These are phyloP conservation scores for Hansenula lynferdii DNA, from an alignment of 1,139 yeast genomes.

Conservation along the genomic window DNA sequence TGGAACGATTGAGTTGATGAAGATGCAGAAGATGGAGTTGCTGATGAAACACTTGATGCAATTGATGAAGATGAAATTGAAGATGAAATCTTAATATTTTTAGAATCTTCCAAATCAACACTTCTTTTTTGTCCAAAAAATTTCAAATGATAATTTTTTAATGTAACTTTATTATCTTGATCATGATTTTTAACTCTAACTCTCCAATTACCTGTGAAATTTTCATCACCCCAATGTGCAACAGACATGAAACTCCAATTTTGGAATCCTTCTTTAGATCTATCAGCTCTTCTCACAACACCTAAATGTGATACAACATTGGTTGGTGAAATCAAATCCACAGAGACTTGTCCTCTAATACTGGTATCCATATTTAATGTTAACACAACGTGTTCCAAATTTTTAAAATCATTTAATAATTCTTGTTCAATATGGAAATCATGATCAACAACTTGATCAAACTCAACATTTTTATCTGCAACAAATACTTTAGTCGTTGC, in stretches of 20 bases:
- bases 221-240: constrained; percentile 92
- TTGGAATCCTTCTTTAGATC: constrained; percentile 50
- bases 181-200: constrained; percentile 52
- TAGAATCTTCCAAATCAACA: constrained; percentile 29
- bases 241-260: constrained; percentile 98
- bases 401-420: constrained; percentile 56
- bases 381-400: constrained; percentile 83
- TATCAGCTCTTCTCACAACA: constrained; percentile 60
- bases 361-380: constrained; percentile 64
- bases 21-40: constrained; percentile 2
- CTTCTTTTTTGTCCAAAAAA: constrained; percentile 71
- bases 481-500: constrained; percentile 22
- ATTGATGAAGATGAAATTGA: neutral
- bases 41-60: constrained; percentile 1
- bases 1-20: neutral
- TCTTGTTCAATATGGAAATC: constrained; percentile 40
- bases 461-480: constrained; percentile 19
- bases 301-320: constrained; percentile 77
- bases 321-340: constrained; percentile 66
- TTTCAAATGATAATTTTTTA: constrained; percentile 70
- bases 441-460: constrained; percentile 31
- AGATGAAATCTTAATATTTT: neutral
- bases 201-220: constrained; percentile 79
- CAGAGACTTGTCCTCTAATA: constrained; percentile 66
- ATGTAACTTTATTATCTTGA: constrained; percentile 38